Conservation (phyloP, 2,329 filamentous ascomycete species). For the Penicillium nordicum region DNA sequence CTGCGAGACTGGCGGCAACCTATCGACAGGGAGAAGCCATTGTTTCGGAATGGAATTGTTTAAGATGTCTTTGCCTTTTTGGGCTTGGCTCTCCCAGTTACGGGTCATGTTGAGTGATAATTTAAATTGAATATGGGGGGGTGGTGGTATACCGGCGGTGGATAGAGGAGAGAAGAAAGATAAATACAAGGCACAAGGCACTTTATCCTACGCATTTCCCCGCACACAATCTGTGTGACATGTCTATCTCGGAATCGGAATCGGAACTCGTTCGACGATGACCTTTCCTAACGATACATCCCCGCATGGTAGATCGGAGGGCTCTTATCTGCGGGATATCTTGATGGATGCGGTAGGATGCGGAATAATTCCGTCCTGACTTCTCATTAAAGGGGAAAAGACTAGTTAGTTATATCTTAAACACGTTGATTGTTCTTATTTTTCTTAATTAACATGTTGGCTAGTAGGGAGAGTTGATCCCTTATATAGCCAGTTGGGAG, state of each 20-base stretch:
- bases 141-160: neutral
- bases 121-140: neutral
- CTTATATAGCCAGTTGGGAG: no score
- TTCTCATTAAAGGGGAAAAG: no score
- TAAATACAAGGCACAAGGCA: neutral
- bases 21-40: slow-evolving; percentile 32
- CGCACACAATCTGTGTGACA: neutral
- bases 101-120: slow-evolving; percentile 17
- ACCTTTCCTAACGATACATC: neutral
- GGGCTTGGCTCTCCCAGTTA: slow-evolving; percentile 33
- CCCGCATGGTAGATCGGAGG: neutral
- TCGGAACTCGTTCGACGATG: neutral
- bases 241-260: slow-evolving; percentile 1
- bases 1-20: slow-evolving; percentile 26
- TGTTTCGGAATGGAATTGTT: slow-evolving; percentile 34
- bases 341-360: neutral
- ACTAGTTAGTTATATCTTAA: no score
- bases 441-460: no score
- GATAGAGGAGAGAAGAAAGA: neutral
- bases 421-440: no score
- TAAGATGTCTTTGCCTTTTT: slow-evolving; percentile 34
- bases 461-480: no score
- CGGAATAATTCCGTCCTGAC: no score
- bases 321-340: neutral
- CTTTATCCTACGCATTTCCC: neutral